phyloP scores from a whole-genome alignment of 116 monocot species.

The Papilionanthe hybrid region DNA sequence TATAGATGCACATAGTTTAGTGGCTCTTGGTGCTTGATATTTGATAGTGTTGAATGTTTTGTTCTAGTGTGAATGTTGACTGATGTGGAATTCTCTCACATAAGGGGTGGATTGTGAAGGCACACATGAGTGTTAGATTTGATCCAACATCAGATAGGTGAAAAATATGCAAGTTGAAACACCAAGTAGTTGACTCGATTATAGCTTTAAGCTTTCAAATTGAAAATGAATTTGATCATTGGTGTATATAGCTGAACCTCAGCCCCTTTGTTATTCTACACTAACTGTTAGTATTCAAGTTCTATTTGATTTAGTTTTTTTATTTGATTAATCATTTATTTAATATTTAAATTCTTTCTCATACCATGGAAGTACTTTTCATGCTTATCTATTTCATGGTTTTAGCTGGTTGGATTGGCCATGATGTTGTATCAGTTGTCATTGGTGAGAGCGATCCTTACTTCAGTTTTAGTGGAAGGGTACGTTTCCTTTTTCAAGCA shows the following conservation, averaged over 20 bases:
- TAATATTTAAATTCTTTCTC: neutral
- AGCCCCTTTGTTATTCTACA: neutral
- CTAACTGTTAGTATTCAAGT: neutral
- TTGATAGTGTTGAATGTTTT: neutral
- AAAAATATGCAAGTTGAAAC: neutral
- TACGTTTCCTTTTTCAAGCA: constrained; percentile 23
- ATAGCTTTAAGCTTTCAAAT: neutral
- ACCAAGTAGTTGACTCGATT: neutral
- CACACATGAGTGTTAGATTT: neutral
- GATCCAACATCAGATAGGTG: neutral
- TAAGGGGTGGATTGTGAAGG: no score
- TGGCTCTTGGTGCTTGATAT: neutral
- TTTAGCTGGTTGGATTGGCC: constrained; percentile 99
- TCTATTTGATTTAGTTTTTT: neutral
- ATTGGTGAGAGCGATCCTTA: constrained; percentile 94
- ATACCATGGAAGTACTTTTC: neutral
- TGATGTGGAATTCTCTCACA: no score
- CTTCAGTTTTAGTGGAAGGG: constrained; percentile 62
- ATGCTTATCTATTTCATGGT: constrained; percentile 8
- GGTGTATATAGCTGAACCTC: neutral
- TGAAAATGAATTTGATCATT: neutral
- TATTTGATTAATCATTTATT: neutral
- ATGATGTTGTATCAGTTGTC: constrained; percentile 83
- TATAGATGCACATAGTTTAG: neutral
- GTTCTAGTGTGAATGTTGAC: neutral